Conservation (phyloP, 495 filamentous ascomycete species). For the Alectoria sarmentosa region DNA sequence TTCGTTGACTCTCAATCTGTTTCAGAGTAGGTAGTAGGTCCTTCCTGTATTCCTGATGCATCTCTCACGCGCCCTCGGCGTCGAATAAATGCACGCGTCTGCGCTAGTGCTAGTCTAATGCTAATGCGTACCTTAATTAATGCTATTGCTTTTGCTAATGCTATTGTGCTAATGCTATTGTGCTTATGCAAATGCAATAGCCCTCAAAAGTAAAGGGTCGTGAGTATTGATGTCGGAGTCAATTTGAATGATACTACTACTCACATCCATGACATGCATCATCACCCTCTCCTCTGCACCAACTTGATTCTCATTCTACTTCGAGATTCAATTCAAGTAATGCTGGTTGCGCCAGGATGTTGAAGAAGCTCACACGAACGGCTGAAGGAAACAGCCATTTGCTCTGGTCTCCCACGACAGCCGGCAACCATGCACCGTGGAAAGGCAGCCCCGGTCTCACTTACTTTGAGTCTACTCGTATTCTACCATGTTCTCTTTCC, state of each 20-base stretch:
- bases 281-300: not conserved
- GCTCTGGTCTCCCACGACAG: not conserved
- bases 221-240: not conserved
- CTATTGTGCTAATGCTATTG: no score
- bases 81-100: not conserved
- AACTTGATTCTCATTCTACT: not conserved
- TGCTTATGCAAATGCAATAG: no score
- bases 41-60: not conserved
- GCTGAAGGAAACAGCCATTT: not conserved
- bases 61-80: not conserved
- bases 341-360: not conserved
- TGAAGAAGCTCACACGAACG: not conserved
- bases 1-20: not conserved
- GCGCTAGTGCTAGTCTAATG: not conserved
- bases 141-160: no score
- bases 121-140: no score
- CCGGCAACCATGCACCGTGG: not conserved
- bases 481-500: not conserved
- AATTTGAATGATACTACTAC: not conserved
- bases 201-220: no score
- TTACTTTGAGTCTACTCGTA: not conserved
- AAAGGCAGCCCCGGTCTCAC: not conserved
- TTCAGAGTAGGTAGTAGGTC: not conserved
- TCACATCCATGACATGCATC: not conserved
- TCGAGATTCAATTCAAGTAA: not conserved